Evolutionary conservation across 1,139 yeast genomes (phyloP).

Genomic region (Lodderomyces elongisporus): DNA sequence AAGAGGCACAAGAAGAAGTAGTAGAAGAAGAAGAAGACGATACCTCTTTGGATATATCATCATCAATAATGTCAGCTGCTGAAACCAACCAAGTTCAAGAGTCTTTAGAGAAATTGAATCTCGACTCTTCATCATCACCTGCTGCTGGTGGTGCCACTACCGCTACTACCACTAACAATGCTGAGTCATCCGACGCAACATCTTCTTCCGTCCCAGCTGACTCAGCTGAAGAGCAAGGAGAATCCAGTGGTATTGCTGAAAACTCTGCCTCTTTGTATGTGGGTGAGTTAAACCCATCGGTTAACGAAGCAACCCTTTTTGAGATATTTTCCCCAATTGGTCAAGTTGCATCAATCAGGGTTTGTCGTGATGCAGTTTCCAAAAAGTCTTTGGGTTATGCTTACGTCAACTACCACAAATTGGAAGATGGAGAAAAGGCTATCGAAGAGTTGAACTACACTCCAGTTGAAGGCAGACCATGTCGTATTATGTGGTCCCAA

Average conservation of each 20-base stretch:
- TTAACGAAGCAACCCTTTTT: conserved; percentile 90
- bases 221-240: conserved; percentile 14
- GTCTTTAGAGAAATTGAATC: conserved; percentile 51
- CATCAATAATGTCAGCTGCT: conserved; percentile 41
- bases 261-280: conserved; percentile 88
- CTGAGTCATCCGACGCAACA: background rate
- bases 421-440: conserved; percentile 90
- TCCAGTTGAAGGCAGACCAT: conserved; percentile 90
- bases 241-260: conserved; percentile 36
- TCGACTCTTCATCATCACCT: conserved; percentile 25
- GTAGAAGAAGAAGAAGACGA: conserved; percentile 8
- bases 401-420: conserved; percentile 91
- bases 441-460: conserved; percentile 94
- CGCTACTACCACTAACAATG: background rate
- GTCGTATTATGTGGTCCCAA: conserved; percentile 99
- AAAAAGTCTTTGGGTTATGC: conserved; percentile 98
- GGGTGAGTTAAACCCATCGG: conserved; percentile 92
- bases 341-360: conserved; percentile 94
- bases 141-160: conserved; percentile 18
- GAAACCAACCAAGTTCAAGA: conserved; percentile 50
- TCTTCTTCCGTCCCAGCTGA: conserved; percentile 16
- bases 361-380: conserved; percentile 97
- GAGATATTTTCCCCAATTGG: conserved; percentile 95
- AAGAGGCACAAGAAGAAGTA: conserved; percentile 7
- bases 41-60: background rate